Evolutionary conservation across 73 alveolate species (phyloP), one percentile per base, ranked within the genome.

Genomic region (Tetrahymena borealis): DNA sequence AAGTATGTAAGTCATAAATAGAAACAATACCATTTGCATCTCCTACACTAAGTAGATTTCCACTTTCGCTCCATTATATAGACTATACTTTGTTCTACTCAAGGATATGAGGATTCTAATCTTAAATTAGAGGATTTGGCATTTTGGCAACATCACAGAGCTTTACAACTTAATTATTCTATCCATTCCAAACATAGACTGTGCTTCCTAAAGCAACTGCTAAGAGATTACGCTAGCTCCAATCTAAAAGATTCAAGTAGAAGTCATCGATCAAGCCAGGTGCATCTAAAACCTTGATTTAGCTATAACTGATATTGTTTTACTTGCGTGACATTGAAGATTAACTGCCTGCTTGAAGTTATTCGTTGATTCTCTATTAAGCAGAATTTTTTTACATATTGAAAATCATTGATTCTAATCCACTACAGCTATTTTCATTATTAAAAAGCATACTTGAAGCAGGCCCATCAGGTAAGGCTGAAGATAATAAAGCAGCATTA

Each of bases 191-290:
- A 24, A 97, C 91, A 96, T 97, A 97, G 60, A 97, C 98, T 40
- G 95, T 85, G 91, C 95, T 90, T 35, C 96, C 98, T 39, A 97
- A 90, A 11, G 98, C 98, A 11, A 97, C 98, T 11, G 99, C 99
- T 12, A 97, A 78, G 13, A 97, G 78, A 95, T 97, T 96, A 28
- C 94, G 91, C 39, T 78, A 91, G 0, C 98, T 91, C 99, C 99
- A 97, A 91, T 97, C 99, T 24, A 97, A 94, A 39, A 97, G 94
- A 91, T 97, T 97, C 39, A 97, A 94, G 94, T 97, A 97, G 96
- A 95, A 97, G 94, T 97, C 99, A 93, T 97, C 99, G 40, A 94
- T 93, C 60, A 97, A 91, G 90, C 97, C 93, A 0, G 99, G 99
- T 35, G 99, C 99, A 91, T 97, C 99, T 40, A 97, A 94, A n/a